These are phyloP conservation scores for Apiotrichum gracile DNA, from an alignment of 1,284 basidiomycete genomes.

Conservation along the genomic window DNA sequence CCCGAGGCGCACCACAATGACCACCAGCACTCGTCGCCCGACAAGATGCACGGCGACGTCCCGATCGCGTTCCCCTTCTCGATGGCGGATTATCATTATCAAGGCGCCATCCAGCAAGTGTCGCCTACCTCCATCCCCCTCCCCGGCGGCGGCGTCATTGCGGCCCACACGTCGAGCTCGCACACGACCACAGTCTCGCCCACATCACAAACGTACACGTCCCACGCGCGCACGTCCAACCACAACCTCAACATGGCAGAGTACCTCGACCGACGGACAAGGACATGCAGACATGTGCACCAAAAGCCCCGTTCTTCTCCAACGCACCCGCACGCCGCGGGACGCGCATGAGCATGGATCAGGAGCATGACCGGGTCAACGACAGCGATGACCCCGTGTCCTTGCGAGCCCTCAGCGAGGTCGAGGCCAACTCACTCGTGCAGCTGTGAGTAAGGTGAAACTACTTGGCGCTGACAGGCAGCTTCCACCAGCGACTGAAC, in stretches of 20 bases:
- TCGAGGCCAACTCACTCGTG: slow-evolving; percentile 25
- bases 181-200: not conserved
- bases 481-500: slow-evolving; percentile 30
- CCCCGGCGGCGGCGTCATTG: not conserved
- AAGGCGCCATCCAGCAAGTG: not conserved
- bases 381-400: slow-evolving; percentile 23
- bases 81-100: not conserved
- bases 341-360: not conserved
- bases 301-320: slow-evolving; percentile 21
- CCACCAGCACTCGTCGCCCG: not conserved
- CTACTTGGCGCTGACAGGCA: not conserved
- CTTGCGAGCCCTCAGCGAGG: slow-evolving; percentile 21
- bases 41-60: not conserved
- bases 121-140: not conserved
- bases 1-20: not conserved
- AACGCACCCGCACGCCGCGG: slow-evolving; percentile 11
- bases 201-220: not conserved
- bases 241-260: slow-evolving; percentile 24
- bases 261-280: slow-evolving; percentile 23
- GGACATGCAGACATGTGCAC: not conserved
- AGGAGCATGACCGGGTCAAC: not conserved
- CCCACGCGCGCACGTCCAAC: not conserved
- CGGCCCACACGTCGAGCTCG: not conserved
- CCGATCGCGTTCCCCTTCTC: not conserved
- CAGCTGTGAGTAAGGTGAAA: slow-evolving; percentile 14